A percentile compares a stretch with the other conserved stretches of the same genome.
Evolutionary conservation across 2,329 filamentous ascomycete genomes (phyloP).

Genomic region (Sporothrix brunneoviolacea): DNA sequence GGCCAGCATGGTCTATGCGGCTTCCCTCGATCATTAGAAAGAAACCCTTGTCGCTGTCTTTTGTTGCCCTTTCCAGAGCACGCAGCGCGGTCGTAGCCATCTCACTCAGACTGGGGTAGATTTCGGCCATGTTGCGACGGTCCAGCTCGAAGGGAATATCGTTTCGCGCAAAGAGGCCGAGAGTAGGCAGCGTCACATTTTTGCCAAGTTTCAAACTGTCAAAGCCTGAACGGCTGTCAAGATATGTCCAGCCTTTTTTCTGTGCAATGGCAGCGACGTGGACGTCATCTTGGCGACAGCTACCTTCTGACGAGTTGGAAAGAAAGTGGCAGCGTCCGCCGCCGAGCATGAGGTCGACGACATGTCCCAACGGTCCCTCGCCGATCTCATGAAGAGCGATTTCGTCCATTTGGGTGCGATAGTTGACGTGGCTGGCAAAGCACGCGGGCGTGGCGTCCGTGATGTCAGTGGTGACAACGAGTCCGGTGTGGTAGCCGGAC

Average conservation of each 20-base stretch:
- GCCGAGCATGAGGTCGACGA: constrained; percentile 88
- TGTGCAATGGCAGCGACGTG: constrained; percentile 69
- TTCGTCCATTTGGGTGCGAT: constrained; percentile 73
- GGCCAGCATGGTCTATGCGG: constrained; percentile 90
- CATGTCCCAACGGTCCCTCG: constrained; percentile 74
- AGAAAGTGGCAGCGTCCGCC: constrained; percentile 92
- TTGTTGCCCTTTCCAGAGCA: constrained; percentile 73
- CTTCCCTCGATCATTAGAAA: constrained; percentile 98
- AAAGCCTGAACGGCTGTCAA: constrained; percentile 66
- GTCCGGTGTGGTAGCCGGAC: constrained; percentile 82
- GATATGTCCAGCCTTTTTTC: constrained; percentile 72
- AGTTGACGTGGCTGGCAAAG: constrained; percentile 82
- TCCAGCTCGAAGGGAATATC: constrained; percentile 95
- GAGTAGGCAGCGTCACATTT: constrained; percentile 66
- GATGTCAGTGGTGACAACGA: constrained; percentile 91
- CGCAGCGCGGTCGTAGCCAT: constrained; percentile 81
- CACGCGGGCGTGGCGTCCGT: constrained; percentile 95
- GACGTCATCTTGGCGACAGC: constrained; percentile 73
- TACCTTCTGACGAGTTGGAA: constrained; percentile 70
- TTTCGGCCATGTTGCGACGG: constrained; percentile 66
- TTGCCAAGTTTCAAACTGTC: constrained; percentile 63
- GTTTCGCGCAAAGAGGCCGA: constrained; percentile 74
- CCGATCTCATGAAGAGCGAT: constrained; percentile 92
- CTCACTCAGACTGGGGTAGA: constrained; percentile 84
- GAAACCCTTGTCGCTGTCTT: constrained; percentile 82